Evolutionary conservation across 108 stramenopile genomes (phyloP).

Genomic region (Nitzschia sp.): DNA sequence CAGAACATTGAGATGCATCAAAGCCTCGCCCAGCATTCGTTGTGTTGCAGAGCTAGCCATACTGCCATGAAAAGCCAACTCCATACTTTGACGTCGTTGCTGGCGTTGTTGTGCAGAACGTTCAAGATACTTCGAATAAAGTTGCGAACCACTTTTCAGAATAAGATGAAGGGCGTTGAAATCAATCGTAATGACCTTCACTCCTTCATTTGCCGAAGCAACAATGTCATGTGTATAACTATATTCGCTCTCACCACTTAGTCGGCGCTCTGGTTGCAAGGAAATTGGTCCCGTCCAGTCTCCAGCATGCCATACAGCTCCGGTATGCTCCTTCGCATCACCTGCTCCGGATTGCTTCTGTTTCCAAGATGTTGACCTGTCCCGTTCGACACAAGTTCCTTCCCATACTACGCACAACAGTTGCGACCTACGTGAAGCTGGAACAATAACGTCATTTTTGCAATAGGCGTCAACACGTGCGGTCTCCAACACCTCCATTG

Average conservation of each 20-base stretch:
- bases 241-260: conserved; percentile 67
- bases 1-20: conserved; percentile 62
- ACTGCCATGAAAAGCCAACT: conserved; percentile 9
- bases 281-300: conserved; percentile 87
- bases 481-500: conserved; percentile 86
- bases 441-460: conserved; percentile 61
- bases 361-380: conserved; percentile 15
- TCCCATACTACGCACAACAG: conserved; percentile 83
- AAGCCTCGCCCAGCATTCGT: conserved; percentile 38
- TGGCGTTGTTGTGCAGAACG: conserved; percentile 47
- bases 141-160: conserved; percentile 64
- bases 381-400: conserved; percentile 78
- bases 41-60: conserved; percentile 35
- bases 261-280: conserved; percentile 74
- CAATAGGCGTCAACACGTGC: conserved; percentile 69
- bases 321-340: not conserved
- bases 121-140: conserved; percentile 70
- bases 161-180: conserved; percentile 66
- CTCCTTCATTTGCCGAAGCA: conserved; percentile 78
- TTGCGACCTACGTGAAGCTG: conserved; percentile 48
- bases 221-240: conserved; percentile 68
- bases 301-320: conserved; percentile 81
- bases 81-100: conserved; percentile 16
- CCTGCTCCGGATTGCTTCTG: not conserved
- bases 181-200: conserved; percentile 83